Percentiles rank a stretch among this genome's conserved stretches.
Evolutionary conservation across 352 stramenopile species (phyloP).

Genomic region (Phytophthora cajani): DNA sequence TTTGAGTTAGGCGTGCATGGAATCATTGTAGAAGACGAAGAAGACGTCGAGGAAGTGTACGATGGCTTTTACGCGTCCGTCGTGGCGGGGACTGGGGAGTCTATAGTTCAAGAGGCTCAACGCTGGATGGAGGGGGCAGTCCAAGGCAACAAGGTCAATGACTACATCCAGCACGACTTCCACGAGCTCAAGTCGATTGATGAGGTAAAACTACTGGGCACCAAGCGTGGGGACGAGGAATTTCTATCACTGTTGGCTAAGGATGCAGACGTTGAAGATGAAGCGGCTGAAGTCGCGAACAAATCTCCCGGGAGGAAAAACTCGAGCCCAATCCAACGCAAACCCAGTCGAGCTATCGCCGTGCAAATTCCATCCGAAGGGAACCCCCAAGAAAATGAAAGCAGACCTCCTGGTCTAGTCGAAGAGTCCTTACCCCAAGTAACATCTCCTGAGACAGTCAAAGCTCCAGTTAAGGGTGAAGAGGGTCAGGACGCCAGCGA

Average conservation of each 20-base stretch:
- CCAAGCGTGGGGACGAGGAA: constrained; percentile 59
- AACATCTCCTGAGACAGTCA: background rate
- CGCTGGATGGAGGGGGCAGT: constrained; percentile 68
- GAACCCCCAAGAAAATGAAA: constrained; percentile 2
- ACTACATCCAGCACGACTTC: constrained; percentile 76
- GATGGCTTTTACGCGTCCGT: constrained; percentile 70
- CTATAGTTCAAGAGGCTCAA: constrained; percentile 73
- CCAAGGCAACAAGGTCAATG: constrained; percentile 38
- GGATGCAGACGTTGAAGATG: constrained; percentile 36
- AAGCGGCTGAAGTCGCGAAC: constrained; percentile 4
- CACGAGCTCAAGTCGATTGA: constrained; percentile 64
- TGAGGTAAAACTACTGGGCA: constrained; percentile 55
- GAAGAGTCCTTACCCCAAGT: constrained; percentile 15
- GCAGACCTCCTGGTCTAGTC: constrained; percentile 9
- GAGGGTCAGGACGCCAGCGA: constrained; percentile 1
- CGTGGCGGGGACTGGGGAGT: constrained; percentile 53
- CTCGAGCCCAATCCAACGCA: constrained; percentile 44
- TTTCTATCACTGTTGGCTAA: constrained; percentile 62
- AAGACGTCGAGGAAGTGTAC: constrained; percentile 69
- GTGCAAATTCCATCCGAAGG: constrained; percentile 2
- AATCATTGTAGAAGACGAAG: constrained; percentile 64
- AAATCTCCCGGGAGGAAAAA: constrained; percentile 19
- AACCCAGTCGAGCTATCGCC: constrained; percentile 30
- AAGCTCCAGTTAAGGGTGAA: constrained; percentile 7
- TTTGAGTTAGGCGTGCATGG: constrained; percentile 64